Evolutionary conservation across 495 filamentous ascomycete species (phyloP), one percentile per base, ranked within the genome.

Genomic region (Penicillium salamii): DNA sequence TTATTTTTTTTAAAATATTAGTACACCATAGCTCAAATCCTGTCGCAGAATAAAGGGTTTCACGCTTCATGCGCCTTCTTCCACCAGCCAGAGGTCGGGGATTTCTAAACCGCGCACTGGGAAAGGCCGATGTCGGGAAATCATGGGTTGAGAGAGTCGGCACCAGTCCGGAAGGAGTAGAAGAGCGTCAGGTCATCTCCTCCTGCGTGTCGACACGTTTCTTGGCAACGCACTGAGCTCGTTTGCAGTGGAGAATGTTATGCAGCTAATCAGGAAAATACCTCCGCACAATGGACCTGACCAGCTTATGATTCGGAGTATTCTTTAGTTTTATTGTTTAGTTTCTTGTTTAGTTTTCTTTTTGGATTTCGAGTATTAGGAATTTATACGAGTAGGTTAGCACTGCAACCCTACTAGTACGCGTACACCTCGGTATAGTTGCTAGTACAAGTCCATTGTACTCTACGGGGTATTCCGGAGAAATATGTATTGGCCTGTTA

Each of bases 101-200:
- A 37, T 46, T 46, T 37, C 15, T 37, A 37, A 48, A 38, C 13
- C 24, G 14, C 3, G 23, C 23, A 26, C 23, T 26, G 11, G n/a
- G 24, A 29, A 45, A 19, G 34, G 38, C 57, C 57, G 57, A 60
- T 51, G 50, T 60, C 57, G 57, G 57, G 46, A 53, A 42, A 51
- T 44, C n/a, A 13, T 31, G 2, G 19, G 29, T 9, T n/a, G 8
- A 33, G 6, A 3, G 3, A 9, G 19, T 24, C 31, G 24, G 24
- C 33, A 18, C 7, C 36, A 17, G 34, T 26, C 34, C 21, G 34
- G 12, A 32, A 13, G 18, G 33, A 23, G 34, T 39, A 31, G 4
- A 19, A 23, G n/a, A 29, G 17, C 12, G 5, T 24, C 8, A 26
- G 35, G 14, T 14, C 23, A 26, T 26, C 4, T 3, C 23, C 23